A percentile compares a stretch with the other conserved stretches of the same genome.
These are phyloP conservation scores for Pisolithus orientalis DNA, from an alignment of 768 basidiomycete species.

Conservation along the genomic window DNA sequence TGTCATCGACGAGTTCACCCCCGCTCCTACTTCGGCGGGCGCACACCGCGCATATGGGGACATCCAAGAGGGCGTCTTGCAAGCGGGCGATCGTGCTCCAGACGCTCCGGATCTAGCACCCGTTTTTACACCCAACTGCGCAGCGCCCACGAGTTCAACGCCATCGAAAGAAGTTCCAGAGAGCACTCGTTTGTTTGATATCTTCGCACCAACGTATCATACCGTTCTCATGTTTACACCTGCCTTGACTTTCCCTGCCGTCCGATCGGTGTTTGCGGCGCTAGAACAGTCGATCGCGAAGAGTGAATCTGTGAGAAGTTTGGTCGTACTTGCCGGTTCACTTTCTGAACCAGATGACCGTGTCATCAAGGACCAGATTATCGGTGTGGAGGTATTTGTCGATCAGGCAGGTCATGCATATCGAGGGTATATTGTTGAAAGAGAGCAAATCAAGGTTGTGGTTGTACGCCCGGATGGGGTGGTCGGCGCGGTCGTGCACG, in stretches of 20 bases:
- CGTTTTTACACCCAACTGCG: background rate
- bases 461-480: slow-evolving; percentile 37
- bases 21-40: background rate
- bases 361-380: background rate
- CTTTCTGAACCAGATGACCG: background rate
- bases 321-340: background rate
- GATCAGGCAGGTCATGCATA: background rate
- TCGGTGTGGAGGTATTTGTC: background rate
- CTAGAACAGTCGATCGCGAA: background rate
- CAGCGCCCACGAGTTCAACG: too few relatives aligned
- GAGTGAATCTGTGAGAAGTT: background rate
- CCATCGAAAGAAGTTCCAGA: too few relatives aligned
- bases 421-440: background rate
- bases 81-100: background rate
- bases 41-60: background rate
- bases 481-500: slow-evolving; percentile 31
- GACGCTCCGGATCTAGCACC: background rate
- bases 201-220: slow-evolving; percentile 20
- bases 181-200: background rate
- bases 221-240: slow-evolving; percentile 36
- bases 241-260: background rate
- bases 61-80: background rate
- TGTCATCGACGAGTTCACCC: background rate
- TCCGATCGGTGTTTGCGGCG: background rate
- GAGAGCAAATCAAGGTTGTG: slow-evolving; percentile 9